Evolutionary conservation across 257 asterid genomes (phyloP).

Genomic region (Nicotiana obtusifolia): DNA sequence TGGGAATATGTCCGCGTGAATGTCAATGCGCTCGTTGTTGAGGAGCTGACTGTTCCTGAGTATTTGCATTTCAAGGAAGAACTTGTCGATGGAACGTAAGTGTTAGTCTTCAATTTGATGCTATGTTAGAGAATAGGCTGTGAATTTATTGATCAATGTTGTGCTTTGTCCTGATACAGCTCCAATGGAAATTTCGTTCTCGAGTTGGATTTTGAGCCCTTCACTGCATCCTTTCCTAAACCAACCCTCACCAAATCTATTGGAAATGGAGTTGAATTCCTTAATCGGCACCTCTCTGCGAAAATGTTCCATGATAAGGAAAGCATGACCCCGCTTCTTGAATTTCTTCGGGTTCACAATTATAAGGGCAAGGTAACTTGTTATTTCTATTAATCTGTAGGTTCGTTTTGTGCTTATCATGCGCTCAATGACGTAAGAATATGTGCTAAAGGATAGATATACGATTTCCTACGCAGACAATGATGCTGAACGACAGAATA

Average conservation of each 20-base stretch:
- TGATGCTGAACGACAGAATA: conserved; percentile 78
- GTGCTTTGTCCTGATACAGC: conserved; percentile 34
- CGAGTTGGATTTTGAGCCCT: conserved; percentile 94
- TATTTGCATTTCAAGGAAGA: conserved; percentile 84
- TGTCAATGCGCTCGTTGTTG: conserved; percentile 56
- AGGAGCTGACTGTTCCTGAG: conserved; percentile 76
- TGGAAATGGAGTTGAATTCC: conserved; percentile 97
- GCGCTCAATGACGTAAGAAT: background rate
- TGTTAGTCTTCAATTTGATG: background rate
- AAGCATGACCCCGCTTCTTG: conserved; percentile 90
- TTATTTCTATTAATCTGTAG: background rate
- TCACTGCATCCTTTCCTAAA: conserved; percentile 82
- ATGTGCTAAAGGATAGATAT: background rate
- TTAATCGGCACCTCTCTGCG: conserved; percentile 90
- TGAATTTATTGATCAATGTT: background rate
- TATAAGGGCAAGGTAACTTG: conserved; percentile 73
- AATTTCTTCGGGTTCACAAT: conserved; percentile 68
- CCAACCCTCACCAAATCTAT: conserved; percentile 95
- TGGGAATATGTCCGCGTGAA: conserved; percentile 85
- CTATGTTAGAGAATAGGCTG: background rate
- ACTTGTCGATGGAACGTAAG: conserved; percentile 79
- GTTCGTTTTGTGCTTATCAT: background rate
- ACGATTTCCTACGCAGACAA: conserved; percentile 35
- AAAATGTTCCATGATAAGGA: conserved; percentile 95
- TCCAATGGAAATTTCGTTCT: conserved; percentile 71